phyloP scores from a whole-genome alignment of 768 basidiomycete genomes.

The Fibroporia radiculosa region DNA sequence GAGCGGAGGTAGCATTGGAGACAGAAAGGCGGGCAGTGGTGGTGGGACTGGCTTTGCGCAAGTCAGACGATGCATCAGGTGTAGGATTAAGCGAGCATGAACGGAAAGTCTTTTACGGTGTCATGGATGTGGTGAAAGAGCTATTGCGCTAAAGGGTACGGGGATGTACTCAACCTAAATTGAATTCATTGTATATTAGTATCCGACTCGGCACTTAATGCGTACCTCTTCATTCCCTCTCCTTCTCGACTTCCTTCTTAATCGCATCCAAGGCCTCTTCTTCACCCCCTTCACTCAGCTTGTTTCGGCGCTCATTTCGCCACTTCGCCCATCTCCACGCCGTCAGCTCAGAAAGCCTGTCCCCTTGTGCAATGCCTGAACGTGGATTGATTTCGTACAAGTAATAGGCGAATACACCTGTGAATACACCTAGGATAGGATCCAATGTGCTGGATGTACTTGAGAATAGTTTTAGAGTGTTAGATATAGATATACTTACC shows the following conservation, averaged over 20 bases:
- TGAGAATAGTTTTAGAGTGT: background rate
- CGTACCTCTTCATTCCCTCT: background rate
- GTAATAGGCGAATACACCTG: constrained; percentile 71
- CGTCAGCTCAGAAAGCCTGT: constrained; percentile 46
- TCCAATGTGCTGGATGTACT: constrained; percentile 40
- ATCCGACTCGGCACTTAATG: background rate
- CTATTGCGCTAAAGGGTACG: constrained; percentile 13
- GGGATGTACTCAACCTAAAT: background rate
- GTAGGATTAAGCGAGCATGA: constrained; percentile 24
- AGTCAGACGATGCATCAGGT: constrained; percentile 17
- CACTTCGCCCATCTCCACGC: constrained; percentile 61
- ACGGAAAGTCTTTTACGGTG: constrained; percentile 30
- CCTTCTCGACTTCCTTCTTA: constrained; percentile 9
- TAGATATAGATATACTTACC: constrained; percentile 26
- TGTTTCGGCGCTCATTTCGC: constrained; percentile 14
- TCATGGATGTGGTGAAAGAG: constrained; percentile 36
- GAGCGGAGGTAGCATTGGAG: constrained; percentile 32
- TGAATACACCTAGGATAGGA: constrained; percentile 68
- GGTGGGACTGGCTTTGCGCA: constrained; percentile 65
- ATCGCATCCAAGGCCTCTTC: constrained; percentile 16
- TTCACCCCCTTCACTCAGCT: constrained; percentile 6
- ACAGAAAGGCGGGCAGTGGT: constrained; percentile 52
- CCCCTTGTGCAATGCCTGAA: constrained; percentile 48
- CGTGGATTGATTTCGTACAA: constrained; percentile 78
- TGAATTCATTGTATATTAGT: background rate